Conservation (phyloP, 2,329 filamentous ascomycete genomes). For the Hypoxylon sp. region DNA sequence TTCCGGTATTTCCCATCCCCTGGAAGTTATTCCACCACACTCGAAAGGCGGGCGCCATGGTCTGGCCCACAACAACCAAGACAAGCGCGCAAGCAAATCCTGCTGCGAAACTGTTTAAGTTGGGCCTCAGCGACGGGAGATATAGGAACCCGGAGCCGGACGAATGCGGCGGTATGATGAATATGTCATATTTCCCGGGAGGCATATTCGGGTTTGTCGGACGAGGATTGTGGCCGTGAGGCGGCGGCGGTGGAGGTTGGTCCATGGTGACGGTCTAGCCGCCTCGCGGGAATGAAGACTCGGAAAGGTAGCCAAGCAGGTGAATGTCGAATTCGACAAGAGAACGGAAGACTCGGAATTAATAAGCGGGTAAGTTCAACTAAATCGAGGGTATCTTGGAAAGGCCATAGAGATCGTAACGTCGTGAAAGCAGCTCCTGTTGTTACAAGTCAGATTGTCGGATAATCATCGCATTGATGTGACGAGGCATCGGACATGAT, state of each 20-base stretch:
- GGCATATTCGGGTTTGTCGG: conserved; percentile 74
- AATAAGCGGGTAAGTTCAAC: conserved; percentile 31
- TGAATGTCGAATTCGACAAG: conserved; percentile 22
- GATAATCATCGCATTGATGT: conserved; percentile 12
- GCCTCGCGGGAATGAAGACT: conserved; percentile 22
- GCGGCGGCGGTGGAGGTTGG: conserved; percentile 83
- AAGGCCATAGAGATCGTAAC: conserved; percentile 52
- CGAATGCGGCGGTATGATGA: conserved; percentile 93
- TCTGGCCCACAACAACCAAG: conserved; percentile 77
- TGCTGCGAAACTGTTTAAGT: conserved; percentile 90
- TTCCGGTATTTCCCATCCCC: conserved; percentile 77
- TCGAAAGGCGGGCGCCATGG: conserved; percentile 78
- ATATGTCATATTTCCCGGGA: conserved; percentile 94
- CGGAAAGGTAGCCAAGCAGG: conserved; percentile 21
- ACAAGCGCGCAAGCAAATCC: conserved; percentile 83
- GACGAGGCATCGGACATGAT: neutral
- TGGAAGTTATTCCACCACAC: conserved; percentile 79
- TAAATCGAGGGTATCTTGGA: conserved; percentile 52
- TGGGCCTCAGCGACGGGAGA: conserved; percentile 87
- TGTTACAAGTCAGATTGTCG: conserved; percentile 21
- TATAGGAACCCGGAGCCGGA: conserved; percentile 91
- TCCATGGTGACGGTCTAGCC: conserved; percentile 57
- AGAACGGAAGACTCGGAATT: conserved; percentile 47
- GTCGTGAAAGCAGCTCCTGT: conserved; percentile 44
- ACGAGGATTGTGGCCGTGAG: conserved; percentile 83